Evolutionary conservation across 768 basidiomycete genomes (phyloP), one percentile per base, ranked within the genome.

Genomic region (Trichaptum fuscoviolaceum): DNA sequence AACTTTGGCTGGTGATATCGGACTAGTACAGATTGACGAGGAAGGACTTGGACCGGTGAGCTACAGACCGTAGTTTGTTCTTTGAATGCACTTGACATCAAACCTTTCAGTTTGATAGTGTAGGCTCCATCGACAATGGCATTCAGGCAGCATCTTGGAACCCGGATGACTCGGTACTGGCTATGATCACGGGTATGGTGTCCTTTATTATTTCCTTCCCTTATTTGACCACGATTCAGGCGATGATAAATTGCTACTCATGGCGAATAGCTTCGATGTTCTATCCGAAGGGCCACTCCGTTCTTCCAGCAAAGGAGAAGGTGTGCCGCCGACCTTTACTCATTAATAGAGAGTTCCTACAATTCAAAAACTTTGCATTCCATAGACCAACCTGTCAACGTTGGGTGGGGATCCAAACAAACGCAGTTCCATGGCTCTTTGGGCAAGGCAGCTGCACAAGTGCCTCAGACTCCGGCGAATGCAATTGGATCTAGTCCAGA

Each of bases 341-440:
- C 34, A 20, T 52, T 20, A 15, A 61, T 18, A 4, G 59, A 61
- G 23, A 58, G 30, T 30, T 52, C 20, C 5, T 52, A 12, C 42
- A 20, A 52, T 20, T 12, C 3, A 35, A 63, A 23, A 3, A 2
- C 12, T 63, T 67, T 34, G 70, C 60, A 52, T 42, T 60, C 34
- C 69, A 5, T 70, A 94, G 95, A 95, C 74, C 86, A 89, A 26
- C 93, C 92, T 1, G 94, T 98, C 72, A 93, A 96, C 71, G 94
- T 98, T 67, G 97, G 97, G 18, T 99, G 97, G 97, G 97, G 97
- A 57, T 92, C 92, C 1, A 96, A 96, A 73, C 84, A 92, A 74
- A 99, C 97, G 0, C 97, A 99, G 73, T 99, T 99, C 74, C 95
- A 98, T 70, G 97, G 97, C 10, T 96, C 95, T 0, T 80, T 94